Conservation (phyloP, 2,329 filamentous ascomycete species). For the Colletotrichum nymphaeae region DNA sequence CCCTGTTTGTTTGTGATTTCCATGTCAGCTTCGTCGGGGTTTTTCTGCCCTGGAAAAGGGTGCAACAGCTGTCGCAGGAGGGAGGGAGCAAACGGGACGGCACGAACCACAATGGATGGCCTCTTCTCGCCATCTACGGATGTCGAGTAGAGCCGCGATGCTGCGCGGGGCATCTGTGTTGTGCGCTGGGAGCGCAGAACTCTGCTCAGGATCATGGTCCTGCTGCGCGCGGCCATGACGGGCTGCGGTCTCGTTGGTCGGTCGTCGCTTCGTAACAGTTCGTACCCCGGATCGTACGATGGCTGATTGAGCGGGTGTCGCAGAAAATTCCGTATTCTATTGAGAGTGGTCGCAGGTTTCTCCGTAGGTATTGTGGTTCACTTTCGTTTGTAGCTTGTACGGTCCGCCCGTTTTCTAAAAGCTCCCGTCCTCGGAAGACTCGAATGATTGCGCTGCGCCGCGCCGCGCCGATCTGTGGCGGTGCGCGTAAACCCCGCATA, state of each 20-base stretch:
- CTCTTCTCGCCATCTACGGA: constrained; percentile 22
- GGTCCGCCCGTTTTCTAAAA: neutral
- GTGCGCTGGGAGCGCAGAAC: constrained; percentile 16
- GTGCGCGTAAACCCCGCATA: constrained; percentile 29
- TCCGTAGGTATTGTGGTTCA: neutral
- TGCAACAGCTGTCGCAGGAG: neutral
- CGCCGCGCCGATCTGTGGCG: constrained; percentile 31
- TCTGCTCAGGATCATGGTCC: constrained; percentile 14
- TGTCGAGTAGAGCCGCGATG: constrained; percentile 22
- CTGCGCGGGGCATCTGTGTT: neutral
- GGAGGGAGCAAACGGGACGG: neutral
- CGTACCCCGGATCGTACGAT: neutral
- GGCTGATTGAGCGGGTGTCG: too few species aligned
- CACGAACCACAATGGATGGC: constrained; percentile 30
- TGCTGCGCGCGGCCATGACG: constrained; percentile 23
- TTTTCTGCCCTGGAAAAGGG: neutral
- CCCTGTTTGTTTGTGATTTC: constrained; percentile 52
- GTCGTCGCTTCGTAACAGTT: neutral
- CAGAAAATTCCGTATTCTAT: neutral
- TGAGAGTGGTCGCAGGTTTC: neutral
- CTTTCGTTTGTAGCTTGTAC: neutral
- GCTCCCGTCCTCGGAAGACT: neutral
- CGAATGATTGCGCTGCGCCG: neutral
- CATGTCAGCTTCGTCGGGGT: neutral
- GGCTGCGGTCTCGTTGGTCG: neutral